Evolutionary conservation across 441 rosid genomes (phyloP).

Genomic region (Rhodomyrtus psidioides): DNA sequence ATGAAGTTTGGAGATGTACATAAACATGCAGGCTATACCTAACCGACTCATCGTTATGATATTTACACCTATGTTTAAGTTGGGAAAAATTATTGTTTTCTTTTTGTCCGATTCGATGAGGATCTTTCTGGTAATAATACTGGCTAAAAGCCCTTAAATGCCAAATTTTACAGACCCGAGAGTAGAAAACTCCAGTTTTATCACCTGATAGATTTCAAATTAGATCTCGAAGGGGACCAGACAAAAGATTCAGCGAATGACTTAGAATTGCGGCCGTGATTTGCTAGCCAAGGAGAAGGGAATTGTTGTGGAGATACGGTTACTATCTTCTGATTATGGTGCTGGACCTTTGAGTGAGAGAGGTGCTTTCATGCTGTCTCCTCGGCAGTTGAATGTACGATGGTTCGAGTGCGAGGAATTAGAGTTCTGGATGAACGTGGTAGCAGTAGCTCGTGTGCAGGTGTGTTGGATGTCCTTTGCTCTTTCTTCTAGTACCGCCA

Average conservation of each 20-base stretch:
- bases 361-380: neutral
- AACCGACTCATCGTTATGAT: too few species aligned
- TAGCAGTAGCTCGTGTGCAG: neutral
- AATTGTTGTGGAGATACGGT: neutral
- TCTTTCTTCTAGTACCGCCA: neutral
- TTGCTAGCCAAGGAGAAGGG: neutral
- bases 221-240: neutral
- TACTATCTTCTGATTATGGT: neutral
- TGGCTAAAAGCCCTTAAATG: neutral
- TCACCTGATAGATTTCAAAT: neutral
- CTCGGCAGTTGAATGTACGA: neutral
- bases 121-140: neutral
- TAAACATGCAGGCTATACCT: neutral
- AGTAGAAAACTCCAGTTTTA: neutral
- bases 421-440: neutral
- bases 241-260: neutral
- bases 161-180: neutral
- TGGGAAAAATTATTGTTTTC: neutral
- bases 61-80: too few species aligned
- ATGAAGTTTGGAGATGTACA: neutral
- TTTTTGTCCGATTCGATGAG: neutral
- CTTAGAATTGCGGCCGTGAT: neutral
- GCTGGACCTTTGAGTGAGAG: neutral
- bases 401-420: neutral
- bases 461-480: neutral